Base-by-base conservation (phyloP, 83 land plant species). In the Larix sibirica region DNA sequence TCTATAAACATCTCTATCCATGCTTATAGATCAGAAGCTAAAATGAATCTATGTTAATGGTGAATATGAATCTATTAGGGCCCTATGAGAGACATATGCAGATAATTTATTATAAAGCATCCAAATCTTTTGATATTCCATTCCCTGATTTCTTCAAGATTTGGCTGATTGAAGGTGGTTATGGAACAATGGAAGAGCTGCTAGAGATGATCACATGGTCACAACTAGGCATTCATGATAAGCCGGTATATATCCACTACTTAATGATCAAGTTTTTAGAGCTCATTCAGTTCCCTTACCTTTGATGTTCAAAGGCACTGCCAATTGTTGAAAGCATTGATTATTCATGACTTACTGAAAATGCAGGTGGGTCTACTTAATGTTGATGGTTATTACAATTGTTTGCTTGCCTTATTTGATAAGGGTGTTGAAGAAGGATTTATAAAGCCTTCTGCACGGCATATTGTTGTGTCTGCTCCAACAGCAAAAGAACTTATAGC, bases 141-240 rank as follows among this genome's bases (percentile, higher is more conserved):
- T 44, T 7, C 50, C 50, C 54, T 71, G 76, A 71, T 71, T 40
- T 20, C 59, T 56, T 79, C 62, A 56, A 56, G 36, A 28, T 79
- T 79, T 79, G 61, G 17, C n/a, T 62, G 67, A 44, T 73, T 73
- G 61, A 84, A 95, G 98, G 98, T 42, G 98, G 98, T 71, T 95
- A 95, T 75, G 98, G 98, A 33, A 95, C 96, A 28, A 86, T 95
- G 87, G 98, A 95, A 87, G 98, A 95, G 87, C 67, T 89, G 40
- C 83, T 95, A 74, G 98, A 95, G 81, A 91, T 94, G 92, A 95
- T 95, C 62, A 94, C 98, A 4, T 95, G 98, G 98, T 83, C 93
- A 31, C 98, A 95, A 83, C 93, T 95, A 20, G 98, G 98, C 14
- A 95, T 95, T 50, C 98, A 95, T 81, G 88, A 92, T 80, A 95